A percentile compares a stretch with the other conserved stretches of the same genome.
Conservation (phyloP, 2,329 filamentous ascomycete genomes). For the Madurella mycetomatis region DNA sequence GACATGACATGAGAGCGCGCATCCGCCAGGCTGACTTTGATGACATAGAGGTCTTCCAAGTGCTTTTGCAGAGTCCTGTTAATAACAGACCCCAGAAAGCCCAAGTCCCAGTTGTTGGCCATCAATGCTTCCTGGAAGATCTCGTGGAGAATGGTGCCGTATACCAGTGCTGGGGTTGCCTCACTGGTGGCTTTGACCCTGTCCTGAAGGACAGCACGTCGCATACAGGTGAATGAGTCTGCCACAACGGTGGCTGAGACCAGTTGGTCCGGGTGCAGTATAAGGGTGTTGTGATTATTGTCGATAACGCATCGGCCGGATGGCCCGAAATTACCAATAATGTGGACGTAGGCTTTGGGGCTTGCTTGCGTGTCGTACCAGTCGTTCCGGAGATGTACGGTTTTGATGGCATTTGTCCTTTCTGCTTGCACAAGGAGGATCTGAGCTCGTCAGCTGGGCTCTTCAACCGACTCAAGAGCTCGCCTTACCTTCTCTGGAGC, state of each 20-base stretch:
- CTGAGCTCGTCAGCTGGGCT: constrained; percentile 38
- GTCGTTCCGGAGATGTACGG: constrained; percentile 73
- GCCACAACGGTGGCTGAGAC: constrained; percentile 92
- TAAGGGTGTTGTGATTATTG: constrained; percentile 76
- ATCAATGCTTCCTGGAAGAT: constrained; percentile 89
- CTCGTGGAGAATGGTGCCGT: constrained; percentile 90
- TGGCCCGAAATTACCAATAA: constrained; percentile 72
- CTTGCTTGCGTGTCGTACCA: constrained; percentile 81
- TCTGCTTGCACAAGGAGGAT: constrained; percentile 80
- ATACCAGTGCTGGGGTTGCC: constrained; percentile 74
- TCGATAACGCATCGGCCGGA: constrained; percentile 75
- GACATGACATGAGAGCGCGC: constrained; percentile 76
- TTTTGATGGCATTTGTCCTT: constrained; percentile 58
- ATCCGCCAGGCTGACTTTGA: constrained; percentile 67
- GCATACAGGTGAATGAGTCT: constrained; percentile 90
- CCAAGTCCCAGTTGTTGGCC: constrained; percentile 72
- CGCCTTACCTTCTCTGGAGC: constrained; percentile 65
- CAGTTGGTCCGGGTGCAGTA: constrained; percentile 91
- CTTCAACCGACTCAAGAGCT: too few species aligned
- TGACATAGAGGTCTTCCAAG: constrained; percentile 84
- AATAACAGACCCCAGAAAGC: constrained; percentile 63
- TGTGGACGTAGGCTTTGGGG: constrained; percentile 72
- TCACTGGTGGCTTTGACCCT: constrained; percentile 87
- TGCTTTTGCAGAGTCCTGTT: constrained; percentile 68
- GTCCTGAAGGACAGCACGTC: constrained; percentile 89